Base-by-base conservation (phyloP, 2,329 filamentous ascomycete genomes). In the Diaporthe longicolla region DNA sequence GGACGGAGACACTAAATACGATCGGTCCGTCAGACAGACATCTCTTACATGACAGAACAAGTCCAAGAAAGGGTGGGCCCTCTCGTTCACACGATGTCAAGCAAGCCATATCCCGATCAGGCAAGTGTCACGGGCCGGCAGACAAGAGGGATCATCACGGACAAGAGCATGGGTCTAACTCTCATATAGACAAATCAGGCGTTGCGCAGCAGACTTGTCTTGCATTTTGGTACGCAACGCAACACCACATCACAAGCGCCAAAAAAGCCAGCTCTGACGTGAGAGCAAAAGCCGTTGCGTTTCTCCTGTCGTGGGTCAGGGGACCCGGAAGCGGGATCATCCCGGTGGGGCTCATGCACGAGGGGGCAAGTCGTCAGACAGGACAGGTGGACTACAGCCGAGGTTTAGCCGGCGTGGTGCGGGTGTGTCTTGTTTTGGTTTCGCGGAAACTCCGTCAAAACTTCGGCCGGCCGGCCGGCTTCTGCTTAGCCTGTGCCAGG, bases 401-500 rank as follows among this genome's bases (percentile, higher is more conserved):
- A 66, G 45, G 45, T 52, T 66, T 66, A 66, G 45, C 63, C 63
- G 63, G 61, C 13, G 6, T 40, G 37, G 37, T 40, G 37, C 13
- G 10, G 37, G 29, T 32, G 29, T 35, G 37, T 48, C 43, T 66
- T 21, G 5, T 52, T 26, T 66, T 37, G 63, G 63, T 66, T 66
- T 66, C 45, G 63, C 63, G 43, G 43, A 37, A 52, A 52, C 61
- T 19, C 61, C 61, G 61, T 66, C 61, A 52, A 66, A 66, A 66
- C 63, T 26, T 66, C 63, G 63, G 63, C 61, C 45, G 45, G 61
- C 29, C 59, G 15, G 24, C 43, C 37, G 37, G 10, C 37, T 11
- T 40, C 15, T 40, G 37, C 37, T 40, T 66, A 66, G 43, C 45
- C 26, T 50, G 61, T 66, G 26, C 61, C 43, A 37, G 61, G 43